These are phyloP conservation scores for Triadica sebifera DNA, from an alignment of 345 rosid species.

Conservation along the genomic window DNA sequence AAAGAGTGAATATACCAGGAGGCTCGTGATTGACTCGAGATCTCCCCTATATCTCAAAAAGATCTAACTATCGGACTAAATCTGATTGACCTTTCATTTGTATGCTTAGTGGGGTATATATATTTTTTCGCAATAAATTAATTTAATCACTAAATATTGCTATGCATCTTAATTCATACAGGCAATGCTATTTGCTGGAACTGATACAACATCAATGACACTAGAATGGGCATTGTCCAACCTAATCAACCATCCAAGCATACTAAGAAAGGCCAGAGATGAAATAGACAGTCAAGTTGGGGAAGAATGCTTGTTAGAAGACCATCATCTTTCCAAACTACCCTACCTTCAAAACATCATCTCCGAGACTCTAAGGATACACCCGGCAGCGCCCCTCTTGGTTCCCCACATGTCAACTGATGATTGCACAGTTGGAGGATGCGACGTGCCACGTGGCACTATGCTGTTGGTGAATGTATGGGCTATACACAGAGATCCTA, in stretches of 20 bases:
- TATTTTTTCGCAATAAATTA: too few relatives aligned
- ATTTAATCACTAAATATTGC: too few relatives aligned
- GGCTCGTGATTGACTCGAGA: too few relatives aligned
- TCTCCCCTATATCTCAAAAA: too few relatives aligned
- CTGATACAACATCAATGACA: slow-evolving; percentile 49
- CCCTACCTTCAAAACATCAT: slow-evolving; percentile 42
- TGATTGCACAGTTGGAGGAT: slow-evolving; percentile 44
- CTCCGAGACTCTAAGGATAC: slow-evolving; percentile 38
- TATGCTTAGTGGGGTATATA: too few relatives aligned
- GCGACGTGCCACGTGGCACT: slow-evolving; percentile 41
- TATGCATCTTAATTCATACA: too few relatives aligned
- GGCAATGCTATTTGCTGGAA: slow-evolving; percentile 40
- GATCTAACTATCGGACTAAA: too few relatives aligned
- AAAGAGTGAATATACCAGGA: too few relatives aligned
- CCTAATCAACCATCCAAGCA: slow-evolving; percentile 39
- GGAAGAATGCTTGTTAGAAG: slow-evolving; percentile 40
- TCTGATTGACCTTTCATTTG: too few relatives aligned
- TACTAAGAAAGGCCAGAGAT: slow-evolving; percentile 28
- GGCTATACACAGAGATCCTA: slow-evolving; percentile 51
- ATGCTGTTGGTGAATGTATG: slow-evolving; percentile 47
- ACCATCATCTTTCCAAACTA: slow-evolving; percentile 33
- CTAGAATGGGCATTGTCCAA: slow-evolving; percentile 59
- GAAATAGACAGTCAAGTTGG: slow-evolving; percentile 43
- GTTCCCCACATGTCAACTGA: slow-evolving; percentile 46
- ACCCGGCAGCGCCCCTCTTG: slow-evolving; percentile 44